Evolutionary conservation across 1,284 basidiomycete genomes (phyloP), one percentile per base, ranked within the genome.

Genomic region (Naganishia sp.): DNA sequence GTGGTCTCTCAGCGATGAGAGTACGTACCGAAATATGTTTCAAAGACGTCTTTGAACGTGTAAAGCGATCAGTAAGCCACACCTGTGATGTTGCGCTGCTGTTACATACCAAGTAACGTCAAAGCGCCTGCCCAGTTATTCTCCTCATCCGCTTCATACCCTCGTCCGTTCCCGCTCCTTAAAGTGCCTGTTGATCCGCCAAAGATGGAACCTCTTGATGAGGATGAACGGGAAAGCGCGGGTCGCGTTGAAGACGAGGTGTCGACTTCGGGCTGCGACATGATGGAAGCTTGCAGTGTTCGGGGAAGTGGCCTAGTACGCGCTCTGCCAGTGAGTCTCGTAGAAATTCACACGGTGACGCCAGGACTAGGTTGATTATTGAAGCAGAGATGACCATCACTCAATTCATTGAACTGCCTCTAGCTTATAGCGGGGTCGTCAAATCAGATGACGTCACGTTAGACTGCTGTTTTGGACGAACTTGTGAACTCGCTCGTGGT

Each of bases 11-110:
- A 18, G 6, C 6, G n/a, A 46, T 13, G 42, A n/a, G 28, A 21
- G 16, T 18, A 63, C 74, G 45, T 54, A 77, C 76, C 79, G 44
- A 80, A 80, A 69, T 78, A 80, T 0, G 79, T 80, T 71, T 80
- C 79, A n/a, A 77, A 72, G 0, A 79, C 78, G 70, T 80, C 79
- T 79, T 39, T 13, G 63, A 3, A 13, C 2, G 36, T 16, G 45
- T 56, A 57, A 57, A 48, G 45, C 6, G 18, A 50, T 54, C 1
- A 77, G 75, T 13, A 77, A 9, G 49, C 55, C 60, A 60, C 56
- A 36, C 53, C 55, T n/a, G 55, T 53, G 18, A n/a, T 61, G 6
- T 28, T 23, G 11, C 6, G 10, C 13, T 23, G 23, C 4, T 33
- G 2, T 36, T 36, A 52, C 68, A 48, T 55, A 79, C 79, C 79